Percentiles rank a stretch among this genome's conserved stretches.
Evolutionary conservation across 345 rosid species (phyloP).

Genomic region (Citrus cavaleriei): DNA sequence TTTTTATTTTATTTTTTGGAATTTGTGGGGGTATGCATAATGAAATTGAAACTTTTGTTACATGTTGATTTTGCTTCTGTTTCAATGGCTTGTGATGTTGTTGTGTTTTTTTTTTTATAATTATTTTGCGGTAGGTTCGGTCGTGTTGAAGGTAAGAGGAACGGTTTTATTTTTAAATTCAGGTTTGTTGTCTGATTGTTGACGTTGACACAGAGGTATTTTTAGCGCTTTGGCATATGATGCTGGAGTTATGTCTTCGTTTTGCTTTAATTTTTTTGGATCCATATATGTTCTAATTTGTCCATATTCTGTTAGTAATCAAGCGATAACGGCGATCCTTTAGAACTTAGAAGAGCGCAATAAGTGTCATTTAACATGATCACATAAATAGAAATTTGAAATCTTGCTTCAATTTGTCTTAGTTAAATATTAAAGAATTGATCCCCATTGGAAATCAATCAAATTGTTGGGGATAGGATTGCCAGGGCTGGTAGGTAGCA

Average conservation of each 20-base stretch:
- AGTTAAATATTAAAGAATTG: neutral
- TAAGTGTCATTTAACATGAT: neutral
- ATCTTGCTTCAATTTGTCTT: neutral
- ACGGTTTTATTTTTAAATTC: neutral
- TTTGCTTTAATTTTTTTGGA: neutral
- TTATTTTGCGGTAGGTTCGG: neutral
- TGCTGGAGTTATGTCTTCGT: neutral
- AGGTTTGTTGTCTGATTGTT: neutral
- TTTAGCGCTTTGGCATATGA: neutral
- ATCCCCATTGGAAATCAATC: neutral
- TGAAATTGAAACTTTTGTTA: neutral
- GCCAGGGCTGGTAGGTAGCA: neutral
- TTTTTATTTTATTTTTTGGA: neutral
- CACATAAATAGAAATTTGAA: neutral
- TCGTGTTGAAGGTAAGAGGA: neutral
- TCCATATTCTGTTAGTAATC: neutral
- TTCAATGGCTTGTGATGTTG: neutral
- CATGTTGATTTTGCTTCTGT: neutral
- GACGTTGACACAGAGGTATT: neutral
- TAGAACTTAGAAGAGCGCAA: neutral
- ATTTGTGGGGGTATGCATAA: neutral
- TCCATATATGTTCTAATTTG: neutral
- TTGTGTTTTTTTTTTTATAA: neutral
- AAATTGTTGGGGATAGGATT: neutral
- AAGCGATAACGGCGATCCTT: neutral